phyloP scores from a whole-genome alignment of 2,329 filamentous ascomycete species.

The Fusarium udum region DNA sequence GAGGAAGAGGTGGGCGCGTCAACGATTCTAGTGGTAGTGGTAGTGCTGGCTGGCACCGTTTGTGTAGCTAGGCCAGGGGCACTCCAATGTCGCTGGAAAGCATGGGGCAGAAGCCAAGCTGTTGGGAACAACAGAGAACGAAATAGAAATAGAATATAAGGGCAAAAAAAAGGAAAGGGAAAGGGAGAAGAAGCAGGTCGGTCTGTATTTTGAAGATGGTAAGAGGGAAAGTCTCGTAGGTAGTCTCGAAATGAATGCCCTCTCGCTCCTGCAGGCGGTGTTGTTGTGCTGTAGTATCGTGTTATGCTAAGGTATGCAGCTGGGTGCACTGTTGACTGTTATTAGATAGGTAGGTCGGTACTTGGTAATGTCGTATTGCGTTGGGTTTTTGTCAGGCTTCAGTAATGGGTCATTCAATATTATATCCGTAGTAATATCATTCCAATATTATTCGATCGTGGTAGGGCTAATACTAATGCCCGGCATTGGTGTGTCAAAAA shows the following conservation, averaged over 20 bases:
- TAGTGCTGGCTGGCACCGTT: not conserved
- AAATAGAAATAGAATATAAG: not conserved
- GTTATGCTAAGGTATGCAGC: conserved; percentile 6
- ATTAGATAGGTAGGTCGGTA: not conserved
- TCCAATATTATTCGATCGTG: conserved; percentile 22
- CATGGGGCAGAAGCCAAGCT: conserved; percentile 10
- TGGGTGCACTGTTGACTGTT: not conserved
- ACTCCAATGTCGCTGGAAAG: not conserved
- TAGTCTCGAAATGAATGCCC: conserved; percentile 15
- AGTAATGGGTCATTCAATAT: conserved; percentile 15
- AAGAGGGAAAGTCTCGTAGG: conserved; percentile 23
- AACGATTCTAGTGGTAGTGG: conserved; percentile 11
- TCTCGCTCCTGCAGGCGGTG: conserved; percentile 10
- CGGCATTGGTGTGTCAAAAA: conserved; percentile 24
- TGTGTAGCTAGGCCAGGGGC: conserved; percentile 23
- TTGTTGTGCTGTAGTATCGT: conserved; percentile 24
- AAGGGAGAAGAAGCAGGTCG: not conserved
- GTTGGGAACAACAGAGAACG: not conserved
- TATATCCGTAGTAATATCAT: conserved; percentile 1
- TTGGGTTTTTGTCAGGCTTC: conserved; percentile 32
- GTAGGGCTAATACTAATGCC: conserved; percentile 23
- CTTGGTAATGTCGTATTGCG: conserved; percentile 16
- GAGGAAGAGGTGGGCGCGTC: conserved; percentile 19
- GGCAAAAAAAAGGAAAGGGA: not conserved
- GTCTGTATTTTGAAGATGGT: conserved; percentile 19